phyloP scores from a whole-genome alignment of 2,329 filamentous ascomycete species.

The Talaromyces islandicus region DNA sequence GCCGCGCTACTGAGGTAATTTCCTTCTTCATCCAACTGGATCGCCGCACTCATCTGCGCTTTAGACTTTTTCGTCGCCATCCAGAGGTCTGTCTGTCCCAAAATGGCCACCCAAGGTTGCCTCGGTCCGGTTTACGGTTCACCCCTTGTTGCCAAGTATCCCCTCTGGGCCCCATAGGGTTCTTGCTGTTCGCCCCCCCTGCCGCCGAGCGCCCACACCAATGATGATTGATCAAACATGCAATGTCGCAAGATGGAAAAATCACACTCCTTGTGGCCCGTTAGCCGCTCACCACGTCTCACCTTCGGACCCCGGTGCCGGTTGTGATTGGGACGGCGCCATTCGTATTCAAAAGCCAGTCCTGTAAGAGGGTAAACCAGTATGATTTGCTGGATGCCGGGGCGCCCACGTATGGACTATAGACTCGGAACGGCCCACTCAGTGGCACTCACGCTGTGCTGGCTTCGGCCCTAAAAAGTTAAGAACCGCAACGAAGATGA shows the following conservation, averaged over 20 bases:
- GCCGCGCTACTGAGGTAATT: not conserved
- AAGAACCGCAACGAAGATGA: not conserved
- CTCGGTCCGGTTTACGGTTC: not conserved
- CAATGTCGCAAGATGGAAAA: not conserved
- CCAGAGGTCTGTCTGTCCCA: not conserved
- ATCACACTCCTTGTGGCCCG: not conserved
- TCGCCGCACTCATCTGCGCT: not conserved
- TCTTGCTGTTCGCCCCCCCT: not conserved
- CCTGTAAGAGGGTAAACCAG: not conserved
- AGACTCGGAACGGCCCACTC: not conserved
- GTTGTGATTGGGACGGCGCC: not conserved
- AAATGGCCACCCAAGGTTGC: not conserved
- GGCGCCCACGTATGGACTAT: not conserved
- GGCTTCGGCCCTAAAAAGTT: not conserved
- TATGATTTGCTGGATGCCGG: not conserved
- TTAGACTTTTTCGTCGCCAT: not conserved
- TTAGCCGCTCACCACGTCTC: not conserved
- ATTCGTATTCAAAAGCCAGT: not conserved
- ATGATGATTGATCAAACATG: not conserved
- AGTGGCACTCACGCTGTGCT: not conserved
- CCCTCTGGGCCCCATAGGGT: not conserved
- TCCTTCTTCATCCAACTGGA: not conserved
- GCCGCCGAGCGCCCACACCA: not conserved
- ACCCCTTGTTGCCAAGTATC: not conserved
- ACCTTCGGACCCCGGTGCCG: not conserved